Percentiles rank a stretch among this genome's conserved stretches.
Evolutionary conservation across 306 rosid species (phyloP).

Genomic region (Sphenostylis stenocarpa): DNA sequence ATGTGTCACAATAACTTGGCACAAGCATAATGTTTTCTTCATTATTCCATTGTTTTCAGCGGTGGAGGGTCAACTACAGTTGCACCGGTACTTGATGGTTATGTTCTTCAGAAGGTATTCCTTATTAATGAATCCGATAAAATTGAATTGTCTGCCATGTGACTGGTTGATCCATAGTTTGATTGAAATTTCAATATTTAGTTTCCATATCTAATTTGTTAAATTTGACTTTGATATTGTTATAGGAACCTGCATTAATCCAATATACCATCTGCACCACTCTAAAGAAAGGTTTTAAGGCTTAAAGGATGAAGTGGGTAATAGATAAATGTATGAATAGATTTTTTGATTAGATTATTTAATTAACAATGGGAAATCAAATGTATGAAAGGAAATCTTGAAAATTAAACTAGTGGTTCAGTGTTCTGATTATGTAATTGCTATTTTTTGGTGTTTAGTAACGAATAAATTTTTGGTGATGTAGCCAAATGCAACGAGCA

Average conservation of each 20-base stretch:
- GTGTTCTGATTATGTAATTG: conserved; percentile 4
- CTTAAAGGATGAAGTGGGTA: not conserved
- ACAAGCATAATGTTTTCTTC: conserved; percentile 22
- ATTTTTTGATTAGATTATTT: not conserved
- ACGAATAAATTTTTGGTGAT: not conserved
- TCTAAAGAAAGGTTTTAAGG: not conserved
- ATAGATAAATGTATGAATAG: conserved; percentile 5
- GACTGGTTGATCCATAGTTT: conserved; percentile 15
- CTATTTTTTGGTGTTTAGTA: not conserved
- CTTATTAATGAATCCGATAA: not conserved
- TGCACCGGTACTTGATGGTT: conserved; percentile 98
- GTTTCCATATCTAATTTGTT: conserved; percentile 24
- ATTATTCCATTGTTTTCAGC: conserved; percentile 44
- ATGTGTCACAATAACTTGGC: not conserved
- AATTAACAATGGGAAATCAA: not conserved
- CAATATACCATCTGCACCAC: not conserved
- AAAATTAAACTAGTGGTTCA: conserved; percentile 1
- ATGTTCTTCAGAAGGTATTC: conserved; percentile 92
- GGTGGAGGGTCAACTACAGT: conserved; percentile 98
- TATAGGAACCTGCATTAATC: not conserved
- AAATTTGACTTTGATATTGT: not conserved
- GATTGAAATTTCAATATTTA: not conserved
- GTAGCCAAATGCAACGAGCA: not conserved
- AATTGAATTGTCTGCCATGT: conserved; percentile 11
- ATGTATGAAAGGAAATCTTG: not conserved